phyloP scores from a whole-genome alignment of 1,284 basidiomycete species.

The Paramarasmius palmivorus region DNA sequence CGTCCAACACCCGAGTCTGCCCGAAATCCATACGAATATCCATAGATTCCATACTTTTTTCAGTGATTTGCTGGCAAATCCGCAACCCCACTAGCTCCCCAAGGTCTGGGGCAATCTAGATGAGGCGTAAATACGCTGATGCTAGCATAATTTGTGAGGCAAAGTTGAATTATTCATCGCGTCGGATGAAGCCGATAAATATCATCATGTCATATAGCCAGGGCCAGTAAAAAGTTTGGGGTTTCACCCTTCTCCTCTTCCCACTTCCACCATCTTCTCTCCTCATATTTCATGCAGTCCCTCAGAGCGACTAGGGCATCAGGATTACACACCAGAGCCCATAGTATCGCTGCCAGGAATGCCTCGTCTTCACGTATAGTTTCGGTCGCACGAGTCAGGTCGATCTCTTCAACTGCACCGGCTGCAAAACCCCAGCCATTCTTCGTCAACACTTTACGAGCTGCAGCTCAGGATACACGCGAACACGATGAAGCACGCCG shows the following conservation, averaged over 20 bases:
- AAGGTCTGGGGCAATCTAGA: too few relatives aligned
- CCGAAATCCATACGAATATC: too few relatives aligned
- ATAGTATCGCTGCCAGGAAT: background rate
- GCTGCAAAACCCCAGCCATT: slow-evolving; percentile 36
- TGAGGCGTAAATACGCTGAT: too few relatives aligned
- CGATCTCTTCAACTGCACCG: slow-evolving; percentile 21
- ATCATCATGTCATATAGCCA: too few relatives aligned
- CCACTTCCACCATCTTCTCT: background rate
- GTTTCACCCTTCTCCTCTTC: background rate
- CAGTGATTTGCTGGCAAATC: too few relatives aligned
- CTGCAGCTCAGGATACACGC: slow-evolving; percentile 20
- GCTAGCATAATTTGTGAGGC: too few relatives aligned
- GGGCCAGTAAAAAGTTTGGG: too few relatives aligned
- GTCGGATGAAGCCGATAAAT: too few relatives aligned
- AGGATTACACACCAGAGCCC: background rate
- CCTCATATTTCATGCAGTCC: background rate
- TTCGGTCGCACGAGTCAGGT: slow-evolving; percentile 4
- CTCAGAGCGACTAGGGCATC: background rate
- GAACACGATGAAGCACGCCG: slow-evolving; percentile 11
- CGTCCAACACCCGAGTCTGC: too few relatives aligned
- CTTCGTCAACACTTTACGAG: slow-evolving; percentile 38
- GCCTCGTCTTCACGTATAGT: background rate
- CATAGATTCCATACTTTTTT: too few relatives aligned
- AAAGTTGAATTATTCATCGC: too few relatives aligned
- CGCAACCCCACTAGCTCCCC: too few relatives aligned